phyloP scores from a whole-genome alignment of 2,329 filamentous ascomycete species.

The Epichloe sylvatica region DNA sequence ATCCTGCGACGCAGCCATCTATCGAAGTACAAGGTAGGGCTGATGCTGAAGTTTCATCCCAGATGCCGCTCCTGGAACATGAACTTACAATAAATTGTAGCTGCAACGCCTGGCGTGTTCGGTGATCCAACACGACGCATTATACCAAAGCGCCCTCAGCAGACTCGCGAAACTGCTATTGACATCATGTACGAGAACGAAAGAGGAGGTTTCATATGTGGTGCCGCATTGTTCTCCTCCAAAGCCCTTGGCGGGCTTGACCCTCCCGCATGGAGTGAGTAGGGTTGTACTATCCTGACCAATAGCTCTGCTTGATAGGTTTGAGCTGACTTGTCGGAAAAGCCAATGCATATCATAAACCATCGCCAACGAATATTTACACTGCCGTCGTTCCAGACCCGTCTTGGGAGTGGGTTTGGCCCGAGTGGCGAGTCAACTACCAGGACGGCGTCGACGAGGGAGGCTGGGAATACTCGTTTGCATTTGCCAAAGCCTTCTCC shows the following conservation, averaged over 20 bases:
- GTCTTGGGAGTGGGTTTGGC: slow-evolving; percentile 79
- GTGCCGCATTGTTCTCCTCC: slow-evolving; percentile 76
- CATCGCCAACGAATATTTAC: slow-evolving; percentile 53
- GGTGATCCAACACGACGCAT: slow-evolving; percentile 19
- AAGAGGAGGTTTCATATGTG: slow-evolving; percentile 78
- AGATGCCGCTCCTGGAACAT: neutral
- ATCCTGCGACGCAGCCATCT: slow-evolving; percentile 14
- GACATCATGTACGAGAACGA: slow-evolving; percentile 95
- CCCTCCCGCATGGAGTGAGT: slow-evolving; percentile 61
- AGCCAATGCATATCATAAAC: slow-evolving; percentile 49
- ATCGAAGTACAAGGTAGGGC: slow-evolving; percentile 21
- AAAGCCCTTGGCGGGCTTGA: slow-evolving; percentile 77
- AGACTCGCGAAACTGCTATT: slow-evolving; percentile 44
- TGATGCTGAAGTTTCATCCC: neutral
- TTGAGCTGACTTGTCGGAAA: slow-evolving; percentile 1
- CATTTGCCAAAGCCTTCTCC: slow-evolving; percentile 57
- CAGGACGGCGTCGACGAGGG: slow-evolving; percentile 69
- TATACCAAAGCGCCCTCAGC: slow-evolving; percentile 17
- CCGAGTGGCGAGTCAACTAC: slow-evolving; percentile 51
- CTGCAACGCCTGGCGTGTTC: slow-evolving; percentile 16
- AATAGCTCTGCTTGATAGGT: neutral
- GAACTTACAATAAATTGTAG: slow-evolving; percentile 8
- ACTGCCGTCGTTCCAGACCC: slow-evolving; percentile 91
- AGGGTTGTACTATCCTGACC: too few species aligned
- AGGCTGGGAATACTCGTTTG: slow-evolving; percentile 93